A percentile compares a stretch with the other conserved stretches of the same genome.
phyloP scores from a whole-genome alignment of 176 grass and related monocot species.

The Chloris gayana region DNA sequence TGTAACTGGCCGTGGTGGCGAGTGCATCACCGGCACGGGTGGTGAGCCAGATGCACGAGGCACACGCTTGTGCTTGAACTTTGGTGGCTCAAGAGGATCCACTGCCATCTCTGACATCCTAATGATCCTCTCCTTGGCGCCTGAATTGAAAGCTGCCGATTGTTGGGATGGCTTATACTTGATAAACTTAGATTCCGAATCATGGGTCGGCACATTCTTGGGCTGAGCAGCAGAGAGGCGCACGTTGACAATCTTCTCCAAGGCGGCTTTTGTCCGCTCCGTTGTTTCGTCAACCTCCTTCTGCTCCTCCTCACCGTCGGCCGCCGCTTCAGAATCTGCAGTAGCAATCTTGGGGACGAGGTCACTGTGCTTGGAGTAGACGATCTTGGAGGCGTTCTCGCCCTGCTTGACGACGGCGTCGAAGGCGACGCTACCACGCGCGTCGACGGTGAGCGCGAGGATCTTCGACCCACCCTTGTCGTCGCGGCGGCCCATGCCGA shows the following conservation, averaged over 20 bases:
- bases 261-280: slow-evolving; percentile 64
- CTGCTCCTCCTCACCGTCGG: slow-evolving; percentile 63
- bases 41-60: slow-evolving; percentile 78
- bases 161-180: slow-evolving; percentile 98
- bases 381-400: slow-evolving; percentile 88
- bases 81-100: slow-evolving; percentile 92
- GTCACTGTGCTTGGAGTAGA: slow-evolving; percentile 94
- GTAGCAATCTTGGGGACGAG: slow-evolving; percentile 72
- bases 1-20: slow-evolving; percentile 86
- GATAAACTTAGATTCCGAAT: slow-evolving; percentile 90
- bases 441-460: slow-evolving; percentile 87
- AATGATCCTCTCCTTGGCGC: slow-evolving; percentile 94
- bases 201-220: slow-evolving; percentile 83
- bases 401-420: slow-evolving; percentile 97
- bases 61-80: slow-evolving; percentile 98
- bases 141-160: slow-evolving; percentile 93
- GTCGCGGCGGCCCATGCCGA: slow-evolving; percentile 90
- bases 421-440: slow-evolving; percentile 80
- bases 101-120: slow-evolving; percentile 77
- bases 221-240: slow-evolving; percentile 86
- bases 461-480: slow-evolving; percentile 86
- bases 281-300: slow-evolving; percentile 82
- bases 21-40: slow-evolving; percentile 91
- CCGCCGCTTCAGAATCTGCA: slow-evolving; percentile 42
- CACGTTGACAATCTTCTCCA: slow-evolving; percentile 95